Percentiles rank a stretch among this genome's conserved stretches.
Conservation (phyloP, 139 green algal species). For the Chloropicon primus region DNA sequence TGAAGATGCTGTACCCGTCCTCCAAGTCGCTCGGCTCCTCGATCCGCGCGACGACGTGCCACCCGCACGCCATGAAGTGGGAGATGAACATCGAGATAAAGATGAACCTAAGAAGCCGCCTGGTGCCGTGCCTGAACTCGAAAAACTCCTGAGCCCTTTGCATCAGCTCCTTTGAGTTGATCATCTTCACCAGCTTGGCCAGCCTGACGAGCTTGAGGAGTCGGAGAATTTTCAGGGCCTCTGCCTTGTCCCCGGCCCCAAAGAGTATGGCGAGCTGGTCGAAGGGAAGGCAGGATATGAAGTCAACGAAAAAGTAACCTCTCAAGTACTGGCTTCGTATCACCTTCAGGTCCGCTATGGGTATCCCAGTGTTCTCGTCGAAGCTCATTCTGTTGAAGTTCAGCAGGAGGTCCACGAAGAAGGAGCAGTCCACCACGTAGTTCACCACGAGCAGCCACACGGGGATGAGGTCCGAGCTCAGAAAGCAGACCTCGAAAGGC, state of each 20-base stretch:
- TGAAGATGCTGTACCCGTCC: neutral
- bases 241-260: neutral
- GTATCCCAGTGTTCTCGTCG: neutral
- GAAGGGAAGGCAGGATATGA: neutral
- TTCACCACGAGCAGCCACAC: neutral
- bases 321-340: neutral
- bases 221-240: constrained; percentile 1
- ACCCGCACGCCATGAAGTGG: constrained; percentile 17
- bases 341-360: neutral
- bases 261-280: neutral
- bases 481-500: constrained; percentile 4
- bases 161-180: constrained; percentile 6
- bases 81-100: constrained; percentile 7
- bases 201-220: constrained; percentile 9
- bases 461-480: neutral
- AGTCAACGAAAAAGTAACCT: constrained; percentile 1
- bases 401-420: neutral
- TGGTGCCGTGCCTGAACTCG: constrained; percentile 11
- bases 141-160: constrained; percentile 6
- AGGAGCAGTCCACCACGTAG: neutral
- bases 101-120: constrained; percentile 12
- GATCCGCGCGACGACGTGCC: neutral
- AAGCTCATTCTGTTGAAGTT: constrained; percentile 6
- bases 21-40: neutral
- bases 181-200: constrained; percentile 13